These are phyloP conservation scores for Sicyos edulis DNA, from an alignment of 306 rosid genomes.

Conservation along the genomic window DNA sequence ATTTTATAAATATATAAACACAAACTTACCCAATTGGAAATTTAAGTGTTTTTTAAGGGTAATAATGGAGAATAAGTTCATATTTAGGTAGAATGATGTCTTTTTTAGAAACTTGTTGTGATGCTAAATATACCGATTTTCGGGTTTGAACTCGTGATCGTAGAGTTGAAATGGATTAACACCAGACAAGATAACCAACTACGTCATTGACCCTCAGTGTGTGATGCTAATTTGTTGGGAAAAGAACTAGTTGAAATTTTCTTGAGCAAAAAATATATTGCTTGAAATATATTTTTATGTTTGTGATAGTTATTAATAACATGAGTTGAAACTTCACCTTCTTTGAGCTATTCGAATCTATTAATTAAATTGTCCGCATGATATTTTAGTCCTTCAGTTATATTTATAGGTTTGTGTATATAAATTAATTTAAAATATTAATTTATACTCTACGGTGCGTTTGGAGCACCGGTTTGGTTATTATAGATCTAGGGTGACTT, in stretches of 20 bases:
- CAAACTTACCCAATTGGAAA: not conserved
- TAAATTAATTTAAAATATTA: too few relatives aligned
- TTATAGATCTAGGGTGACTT: too few relatives aligned
- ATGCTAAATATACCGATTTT: too few relatives aligned
- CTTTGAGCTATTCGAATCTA: not conserved
- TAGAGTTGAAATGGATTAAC: too few relatives aligned
- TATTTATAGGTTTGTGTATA: too few relatives aligned
- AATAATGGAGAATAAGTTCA: slow-evolving; percentile 12
- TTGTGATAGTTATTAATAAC: not conserved
- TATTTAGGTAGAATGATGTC: slow-evolving; percentile 5
- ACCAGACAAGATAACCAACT: too few relatives aligned
- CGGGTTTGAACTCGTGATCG: too few relatives aligned
- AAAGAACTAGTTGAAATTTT: not conserved
- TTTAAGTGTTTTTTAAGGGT: not conserved
- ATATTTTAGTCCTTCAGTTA: not conserved
- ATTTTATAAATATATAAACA: not conserved
- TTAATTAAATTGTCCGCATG: not conserved
- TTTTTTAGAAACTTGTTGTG: not conserved
- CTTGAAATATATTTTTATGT: not conserved
- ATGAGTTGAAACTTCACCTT: not conserved
- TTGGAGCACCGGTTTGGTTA: too few relatives aligned
- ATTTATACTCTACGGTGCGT: not conserved
- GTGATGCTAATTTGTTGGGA: not conserved
- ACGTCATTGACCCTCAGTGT: too few relatives aligned
- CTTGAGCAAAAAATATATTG: not conserved